Evolutionary conservation across 2,329 filamentous ascomycete species (phyloP).

Genomic region (Onygenales sp.): DNA sequence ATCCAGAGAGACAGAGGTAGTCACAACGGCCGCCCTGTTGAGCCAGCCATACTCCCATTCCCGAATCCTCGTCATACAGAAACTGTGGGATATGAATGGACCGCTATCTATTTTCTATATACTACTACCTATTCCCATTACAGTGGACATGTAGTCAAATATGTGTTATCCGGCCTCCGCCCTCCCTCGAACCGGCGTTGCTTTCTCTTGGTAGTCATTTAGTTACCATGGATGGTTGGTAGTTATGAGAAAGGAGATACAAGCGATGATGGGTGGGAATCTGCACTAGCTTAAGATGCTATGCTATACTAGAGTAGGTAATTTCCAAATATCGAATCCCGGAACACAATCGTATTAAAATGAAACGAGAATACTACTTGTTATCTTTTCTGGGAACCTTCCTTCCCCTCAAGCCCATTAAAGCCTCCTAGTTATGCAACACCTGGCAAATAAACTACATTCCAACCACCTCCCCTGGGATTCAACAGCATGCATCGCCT

Average conservation of each 20-base stretch:
- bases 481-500: background rate
- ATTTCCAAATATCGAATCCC: background rate
- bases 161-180: no score
- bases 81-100: no score
- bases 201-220: no score
- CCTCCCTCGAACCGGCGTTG: no score
- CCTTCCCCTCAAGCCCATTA: background rate
- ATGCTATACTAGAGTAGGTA: background rate
- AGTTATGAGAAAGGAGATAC: background rate
- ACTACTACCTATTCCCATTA: no score
- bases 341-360: background rate
- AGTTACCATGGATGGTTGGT: background rate
- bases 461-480: background rate
- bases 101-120: no score
- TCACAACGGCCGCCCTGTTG: no score
- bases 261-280: no score
- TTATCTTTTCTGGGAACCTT: background rate
- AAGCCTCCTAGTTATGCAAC: background rate
- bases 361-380: background rate
- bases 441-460: background rate
- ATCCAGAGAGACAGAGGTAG: no score
- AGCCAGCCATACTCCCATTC: no score
- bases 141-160: no score
- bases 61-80: no score
- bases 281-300: background rate